Evolutionary conservation across 768 basidiomycete genomes (phyloP), one percentile per base, ranked within the genome.

Genomic region (Pleurotus giganteus): DNA sequence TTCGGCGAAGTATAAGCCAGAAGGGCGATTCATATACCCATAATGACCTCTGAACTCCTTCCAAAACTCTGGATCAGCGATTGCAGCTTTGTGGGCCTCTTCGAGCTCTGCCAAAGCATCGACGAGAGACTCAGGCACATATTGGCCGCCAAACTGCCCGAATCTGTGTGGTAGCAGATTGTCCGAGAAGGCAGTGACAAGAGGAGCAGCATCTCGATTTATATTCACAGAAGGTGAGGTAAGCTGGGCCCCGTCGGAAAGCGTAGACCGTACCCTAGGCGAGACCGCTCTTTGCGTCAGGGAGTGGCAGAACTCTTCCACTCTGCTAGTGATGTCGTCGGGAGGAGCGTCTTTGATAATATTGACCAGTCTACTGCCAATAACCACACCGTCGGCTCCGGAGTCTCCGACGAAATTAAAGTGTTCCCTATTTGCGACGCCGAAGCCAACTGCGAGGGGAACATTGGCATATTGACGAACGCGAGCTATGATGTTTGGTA

Each of bases 81-180:
- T 79, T 8, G 97, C 97, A 46, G 80, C 72, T 63, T 89, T 88
- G 70, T 98, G 96, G 34, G 91, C 95, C 51, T 84, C 85, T 70
- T 98, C 90, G 28, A 99, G 78, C 74, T 99, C 95, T 17, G 82
- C 74, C 37, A 98, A 77, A 62, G 91, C 93, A 65, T 95, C 97
- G 61, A 95, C 88, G n/a, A 98, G 77, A 12, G 94, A 86, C 71
- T 98, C 97, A 0, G 97, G 94, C 4, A 98, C 97, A 72, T 94
- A 99, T 63, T 97, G 94, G 3, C 97, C 97, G 29, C 97, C 97
- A 65, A 95, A 99, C 57, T 94, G 79, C 32, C 97, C 97, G 62
- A 99, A 99, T 45, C 94, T 81, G 1, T 85, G 76, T 1, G 95
- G 92, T 0, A 98, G 76, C 13, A 77, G 73, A 46, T 66, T 73